Evolutionary conservation across 306 rosid species (phyloP), one percentile per base, ranked within the genome.

Genomic region (Inga leiocalycina): DNA sequence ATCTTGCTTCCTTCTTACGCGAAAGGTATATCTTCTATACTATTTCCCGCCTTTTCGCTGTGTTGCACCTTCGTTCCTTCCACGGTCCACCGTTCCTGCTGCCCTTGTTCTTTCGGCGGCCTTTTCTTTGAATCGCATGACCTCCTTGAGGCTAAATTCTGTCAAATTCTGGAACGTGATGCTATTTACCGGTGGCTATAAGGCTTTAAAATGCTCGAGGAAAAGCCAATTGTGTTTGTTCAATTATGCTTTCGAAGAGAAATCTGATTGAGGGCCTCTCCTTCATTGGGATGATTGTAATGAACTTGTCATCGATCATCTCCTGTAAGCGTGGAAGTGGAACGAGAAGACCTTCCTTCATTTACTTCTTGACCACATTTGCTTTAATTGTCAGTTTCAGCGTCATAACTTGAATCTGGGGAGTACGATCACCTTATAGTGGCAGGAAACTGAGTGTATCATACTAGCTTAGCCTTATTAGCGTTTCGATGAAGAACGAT

Each of bases 401-500:
- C 44, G 24, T n/a, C 45, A 24, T 13, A 48, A 13, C 20, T 76
- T 76, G 70, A 76, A 13, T 35, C 37, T 11, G n/a, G 68, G 35
- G 51, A 75, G 11, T 19, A 75, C 34, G 51, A 56, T 24, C 59
- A 1, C 17, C 13, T 30, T 59, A 22, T 59, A 51, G 19, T 6
- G 49, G 46, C 12, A 8, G 80, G 56, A 24, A 43, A 22, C 24
- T 37, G 34, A 43, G 46, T 39, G 27, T 52, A 39, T 5, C 6
- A 69, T 56, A 16, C 24, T 57, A 32, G 37, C 15, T 10, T 3
- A 49, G 54, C 54, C 5, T 49, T 14, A 12, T 16, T 52, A 52
- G 16, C 30, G 32, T 56, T 56, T 37, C 34, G 30, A 84, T 80
- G 84, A 79, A 48, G 51, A 62, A 45, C 68, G 45, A 76, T 62